Conservation (phyloP, 495 filamentous ascomycete species). For the Glarea lozoyensis region DNA sequence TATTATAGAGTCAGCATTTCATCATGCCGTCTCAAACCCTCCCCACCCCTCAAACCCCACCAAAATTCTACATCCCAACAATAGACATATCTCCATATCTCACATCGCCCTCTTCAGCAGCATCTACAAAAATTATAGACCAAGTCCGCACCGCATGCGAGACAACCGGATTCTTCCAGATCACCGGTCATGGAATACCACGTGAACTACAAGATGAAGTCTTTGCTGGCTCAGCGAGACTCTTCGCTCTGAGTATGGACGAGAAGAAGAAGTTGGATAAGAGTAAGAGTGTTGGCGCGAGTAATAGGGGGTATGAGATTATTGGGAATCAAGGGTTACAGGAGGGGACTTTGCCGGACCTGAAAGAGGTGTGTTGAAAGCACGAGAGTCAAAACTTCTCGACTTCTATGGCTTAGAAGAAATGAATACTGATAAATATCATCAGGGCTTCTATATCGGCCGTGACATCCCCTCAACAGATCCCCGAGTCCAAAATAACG, state of each 20-base stretch:
- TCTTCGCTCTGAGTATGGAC: conserved; percentile 40
- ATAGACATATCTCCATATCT: conserved; percentile 19
- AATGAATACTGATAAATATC: conserved; percentile 3
- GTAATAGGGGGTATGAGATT: conserved; percentile 39
- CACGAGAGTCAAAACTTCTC: too few species aligned
- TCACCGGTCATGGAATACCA: conserved; percentile 35
- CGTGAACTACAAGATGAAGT: conserved; percentile 26
- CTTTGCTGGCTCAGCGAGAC: conserved; percentile 29
- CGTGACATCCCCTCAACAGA: conserved; percentile 32
- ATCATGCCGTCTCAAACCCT: too few species aligned
- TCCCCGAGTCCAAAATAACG: conserved; percentile 26
- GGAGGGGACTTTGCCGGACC: conserved; percentile 30
- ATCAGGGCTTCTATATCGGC: conserved; percentile 34
- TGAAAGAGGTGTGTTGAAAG: conserved; percentile 36
- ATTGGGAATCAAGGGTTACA: conserved; percentile 37
- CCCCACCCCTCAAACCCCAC: too few species aligned
- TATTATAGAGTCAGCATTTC: too few species aligned
- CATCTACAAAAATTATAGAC: conserved; percentile 8
- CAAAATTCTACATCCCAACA: conserved; percentile 21
- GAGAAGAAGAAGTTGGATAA: conserved; percentile 36
- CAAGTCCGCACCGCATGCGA: conserved; percentile 37
- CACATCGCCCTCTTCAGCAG: conserved; percentile 10
- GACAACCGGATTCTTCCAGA: conserved; percentile 49
- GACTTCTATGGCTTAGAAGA: too few species aligned
- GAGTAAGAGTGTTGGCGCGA: conserved; percentile 28